Evolutionary conservation across 805 yeast species (phyloP).

Genomic region (Suhomyces pyralidae): DNA sequence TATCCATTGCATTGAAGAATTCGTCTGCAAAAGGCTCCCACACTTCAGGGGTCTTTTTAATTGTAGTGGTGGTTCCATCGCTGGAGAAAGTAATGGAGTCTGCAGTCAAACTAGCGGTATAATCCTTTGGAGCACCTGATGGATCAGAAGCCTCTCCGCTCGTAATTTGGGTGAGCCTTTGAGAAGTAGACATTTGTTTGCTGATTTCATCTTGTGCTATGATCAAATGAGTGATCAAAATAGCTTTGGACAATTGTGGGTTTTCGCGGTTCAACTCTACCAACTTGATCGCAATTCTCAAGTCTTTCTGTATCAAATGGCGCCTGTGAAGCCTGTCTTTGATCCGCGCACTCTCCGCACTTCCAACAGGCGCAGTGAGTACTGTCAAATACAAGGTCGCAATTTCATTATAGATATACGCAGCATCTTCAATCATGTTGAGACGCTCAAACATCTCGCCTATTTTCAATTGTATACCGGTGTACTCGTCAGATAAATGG

Average conservation of each 20-base stretch:
- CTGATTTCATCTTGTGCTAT: constrained; percentile 67
- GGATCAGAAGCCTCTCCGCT: background rate
- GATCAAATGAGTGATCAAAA: constrained; percentile 58
- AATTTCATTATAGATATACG: constrained; percentile 63
- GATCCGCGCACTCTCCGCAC: constrained; percentile 18
- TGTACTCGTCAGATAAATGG: constrained; percentile 71
- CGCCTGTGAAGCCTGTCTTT: constrained; percentile 39
- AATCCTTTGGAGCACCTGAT: background rate
- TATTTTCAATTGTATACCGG: constrained; percentile 84
- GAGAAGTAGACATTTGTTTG: constrained; percentile 28
- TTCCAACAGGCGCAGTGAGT: constrained; percentile 33
- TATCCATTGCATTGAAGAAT: constrained; percentile 71
- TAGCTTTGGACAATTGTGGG: constrained; percentile 51
- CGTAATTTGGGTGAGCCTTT: constrained; percentile 2
- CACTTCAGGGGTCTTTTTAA: constrained; percentile 43
- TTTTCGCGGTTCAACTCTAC: constrained; percentile 53
- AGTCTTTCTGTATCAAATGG: constrained; percentile 64
- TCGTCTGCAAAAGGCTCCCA: constrained; percentile 80
- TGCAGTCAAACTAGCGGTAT: constrained; percentile 14
- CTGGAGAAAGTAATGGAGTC: constrained; percentile 14
- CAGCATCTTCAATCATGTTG: constrained; percentile 60
- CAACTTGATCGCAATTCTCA: constrained; percentile 65
- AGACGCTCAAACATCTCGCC: constrained; percentile 84
- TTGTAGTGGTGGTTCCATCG: constrained; percentile 15
- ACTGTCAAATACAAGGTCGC: constrained; percentile 56